Evolutionary conservation across 2,329 filamentous ascomycete genomes (phyloP).

Genomic region (Colletotrichum endophyticum): DNA sequence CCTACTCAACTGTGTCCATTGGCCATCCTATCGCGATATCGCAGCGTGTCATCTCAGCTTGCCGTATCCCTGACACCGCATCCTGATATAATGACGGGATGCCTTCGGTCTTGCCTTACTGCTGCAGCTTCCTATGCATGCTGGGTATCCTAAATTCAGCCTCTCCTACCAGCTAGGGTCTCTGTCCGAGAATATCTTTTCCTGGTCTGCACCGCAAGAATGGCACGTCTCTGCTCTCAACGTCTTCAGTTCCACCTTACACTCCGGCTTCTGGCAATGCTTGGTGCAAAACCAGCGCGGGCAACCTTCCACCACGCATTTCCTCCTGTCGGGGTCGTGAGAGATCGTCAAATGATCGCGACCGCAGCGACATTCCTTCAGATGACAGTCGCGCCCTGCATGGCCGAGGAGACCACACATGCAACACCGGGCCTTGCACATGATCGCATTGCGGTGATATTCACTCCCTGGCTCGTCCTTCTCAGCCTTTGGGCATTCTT

Average conservation of each 20-base stretch:
- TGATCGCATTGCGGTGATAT: conserved; percentile 40
- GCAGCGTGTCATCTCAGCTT: background rate
- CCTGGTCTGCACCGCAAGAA: background rate
- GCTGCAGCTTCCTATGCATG: background rate
- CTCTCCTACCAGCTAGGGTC: background rate
- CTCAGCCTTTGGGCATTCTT: conserved; percentile 31
- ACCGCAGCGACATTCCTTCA: conserved; percentile 39
- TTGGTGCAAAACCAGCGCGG: conserved; percentile 2
- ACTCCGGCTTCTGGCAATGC: conserved; percentile 1
- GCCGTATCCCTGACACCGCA: background rate
- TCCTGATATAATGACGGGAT: background rate
- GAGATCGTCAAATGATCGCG: conserved; percentile 32
- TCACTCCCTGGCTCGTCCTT: conserved; percentile 23
- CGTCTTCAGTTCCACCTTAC: background rate
- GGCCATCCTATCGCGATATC: background rate
- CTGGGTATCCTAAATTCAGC: background rate
- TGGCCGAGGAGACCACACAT: conserved; percentile 46
- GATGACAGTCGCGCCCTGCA: conserved; percentile 37
- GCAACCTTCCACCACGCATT: background rate
- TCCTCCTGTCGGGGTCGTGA: background rate
- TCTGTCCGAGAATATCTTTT: background rate
- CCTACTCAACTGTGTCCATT: background rate
- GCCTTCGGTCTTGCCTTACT: background rate
- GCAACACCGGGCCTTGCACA: conserved; percentile 40
- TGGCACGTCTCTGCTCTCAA: background rate